Evolutionary conservation across 306 rosid species (phyloP).

Genomic region (Vigna radiata): DNA sequence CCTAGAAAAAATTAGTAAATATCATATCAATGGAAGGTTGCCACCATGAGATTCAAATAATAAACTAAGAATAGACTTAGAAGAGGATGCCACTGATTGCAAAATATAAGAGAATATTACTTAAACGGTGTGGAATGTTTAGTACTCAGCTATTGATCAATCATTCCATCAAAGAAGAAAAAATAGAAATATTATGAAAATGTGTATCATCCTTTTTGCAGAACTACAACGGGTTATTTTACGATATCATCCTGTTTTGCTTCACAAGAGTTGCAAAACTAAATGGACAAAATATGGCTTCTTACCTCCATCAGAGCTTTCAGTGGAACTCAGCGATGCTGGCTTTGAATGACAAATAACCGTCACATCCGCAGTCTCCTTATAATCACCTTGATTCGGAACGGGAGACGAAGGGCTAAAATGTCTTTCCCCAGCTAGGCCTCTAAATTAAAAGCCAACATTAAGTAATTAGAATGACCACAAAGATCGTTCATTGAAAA

Average conservation of each 20-base stretch:
- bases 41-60: slow-evolving; percentile 28
- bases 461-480: slow-evolving; percentile 24
- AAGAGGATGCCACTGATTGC: not conserved
- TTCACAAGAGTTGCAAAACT: slow-evolving; percentile 21
- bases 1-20: slow-evolving; percentile 54
- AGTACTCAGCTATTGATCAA: not conserved
- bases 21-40: slow-evolving; percentile 11
- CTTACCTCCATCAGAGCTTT: slow-evolving; percentile 92
- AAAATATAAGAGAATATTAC: not conserved
- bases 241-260: slow-evolving; percentile 3
- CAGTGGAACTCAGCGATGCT: slow-evolving; percentile 90
- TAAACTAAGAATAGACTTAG: not conserved
- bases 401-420: slow-evolving; percentile 50
- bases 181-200: slow-evolving; percentile 17
- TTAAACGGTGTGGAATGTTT: not conserved
- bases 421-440: slow-evolving; percentile 59
- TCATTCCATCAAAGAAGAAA: slow-evolving; percentile 11
- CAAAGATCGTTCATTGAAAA: slow-evolving; percentile 7
- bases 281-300: slow-evolving; percentile 9
- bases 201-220: slow-evolving; percentile 15
- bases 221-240: slow-evolving; percentile 9
- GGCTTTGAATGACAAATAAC: slow-evolving; percentile 92
- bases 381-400: slow-evolving; percentile 64
- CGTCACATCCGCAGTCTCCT: slow-evolving; percentile 64
- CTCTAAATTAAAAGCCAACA: slow-evolving; percentile 57